Evolutionary conservation across 2,329 filamentous ascomycete genomes (phyloP), one percentile per base, ranked within the genome.

Genomic region (Claviceps sp.): DNA sequence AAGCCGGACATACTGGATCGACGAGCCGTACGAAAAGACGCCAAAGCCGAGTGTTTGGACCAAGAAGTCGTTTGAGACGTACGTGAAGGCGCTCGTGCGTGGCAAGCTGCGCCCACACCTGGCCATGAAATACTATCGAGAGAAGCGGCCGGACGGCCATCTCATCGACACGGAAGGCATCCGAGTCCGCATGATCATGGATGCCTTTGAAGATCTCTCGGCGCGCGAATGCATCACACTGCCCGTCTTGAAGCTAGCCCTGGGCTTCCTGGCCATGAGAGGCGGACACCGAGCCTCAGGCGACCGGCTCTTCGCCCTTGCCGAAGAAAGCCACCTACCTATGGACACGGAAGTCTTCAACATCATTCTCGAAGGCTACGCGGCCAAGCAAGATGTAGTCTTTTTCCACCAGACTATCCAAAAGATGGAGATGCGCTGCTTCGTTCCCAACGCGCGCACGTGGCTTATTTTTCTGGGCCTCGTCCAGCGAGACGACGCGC

Each of bases 401-500:
- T 69, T 67, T 55, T 78, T 77, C 58, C 60, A 69, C 52, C 56
- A 56, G 3, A 62, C 67, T 1, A 57, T 77, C 16, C 56, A 60
- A 16, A 62, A 66, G 52, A 77, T 78, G 74, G 53, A 63, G 23
- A 50, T 55, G 6, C 62, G 64, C 13, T 68, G 65, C 47, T 65
- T 68, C 45, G 54, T 56, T 29, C 72, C 74, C 4, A 70, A 75
- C 47, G 59, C 70, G 3, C 60, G 62, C 16, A 77, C 75, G 0
- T 78, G 75, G 75, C 56, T 71, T 2, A 63, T 72, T 4, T 74
- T 77, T 53, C 61, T 78, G 17, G 62, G 65, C n/a, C 65, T 78
- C 45, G 76, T 85, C 52, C 76, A 79, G 62, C 76, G 75, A 11
- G 80, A 83, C 59, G 73, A 78, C n/a, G 69, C 73, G 48, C 67